Base-by-base conservation (phyloP, 2,329 filamentous ascomycete species). In the Colletotrichum sojae region DNA sequence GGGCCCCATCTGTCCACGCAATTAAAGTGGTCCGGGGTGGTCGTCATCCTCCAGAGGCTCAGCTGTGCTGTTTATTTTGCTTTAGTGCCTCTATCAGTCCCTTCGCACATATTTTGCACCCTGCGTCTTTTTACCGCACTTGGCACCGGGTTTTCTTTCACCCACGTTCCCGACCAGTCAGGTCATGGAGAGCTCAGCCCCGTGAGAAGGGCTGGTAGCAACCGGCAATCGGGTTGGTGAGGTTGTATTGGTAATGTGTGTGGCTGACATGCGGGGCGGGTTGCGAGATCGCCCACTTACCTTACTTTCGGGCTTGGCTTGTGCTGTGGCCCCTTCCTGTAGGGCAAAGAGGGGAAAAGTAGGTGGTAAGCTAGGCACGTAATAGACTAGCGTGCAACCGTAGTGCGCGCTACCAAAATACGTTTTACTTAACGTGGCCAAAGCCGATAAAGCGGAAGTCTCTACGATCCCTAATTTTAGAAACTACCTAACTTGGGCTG, bases 41-140 rank as follows among this genome's bases (percentile, higher is more conserved):
- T 69, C 67, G 67, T 69, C 67, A 69, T 69, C 67, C 56, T 69
- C 43, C 51, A 55, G 67, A 60, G 67, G 67, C 67, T 69, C 56
- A 69, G 67, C 67, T 61, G 31, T 54, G 31, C 53, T 66, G 20
- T 52, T 58, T 59, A 51, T 61, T 25, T 36, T 25, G 13, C 27
- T 16, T 16, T n/a, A 36, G 13, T 48, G 22, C 27, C 54, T 40
- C 20, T 58, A 8, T 48, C 12, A 25, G 22, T 58, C 18, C 43
- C n/a, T 46, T 46, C 15, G 15, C n/a, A 16, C n/a, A 16, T 46
- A 46, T 46, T n/a, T 46, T 15, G 6, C 6, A 16, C n/a, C n/a
- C n/a, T 46, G n/a, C 45, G 27, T 51, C 12, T 13, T 22, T 15
- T n/a, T 16, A 8, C n/a, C 31, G 27, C 54, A 48, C 51, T 56